Evolutionary conservation across 176 grass and related monocot genomes (phyloP).

Genomic region (Typha latifolia): DNA sequence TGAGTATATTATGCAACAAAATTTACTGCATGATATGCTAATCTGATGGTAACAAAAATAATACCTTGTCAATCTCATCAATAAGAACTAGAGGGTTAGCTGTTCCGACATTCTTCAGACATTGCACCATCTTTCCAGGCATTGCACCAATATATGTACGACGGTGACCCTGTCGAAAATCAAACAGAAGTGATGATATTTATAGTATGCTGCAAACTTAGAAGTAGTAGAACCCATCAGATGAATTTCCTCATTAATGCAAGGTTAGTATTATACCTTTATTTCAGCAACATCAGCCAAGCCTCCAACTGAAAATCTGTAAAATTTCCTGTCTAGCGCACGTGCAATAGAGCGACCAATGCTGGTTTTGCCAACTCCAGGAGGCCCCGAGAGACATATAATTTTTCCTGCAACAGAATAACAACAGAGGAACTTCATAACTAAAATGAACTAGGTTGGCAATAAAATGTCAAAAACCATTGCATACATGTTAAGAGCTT

Average conservation of each 20-base stretch:
- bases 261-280: conserved; percentile 43
- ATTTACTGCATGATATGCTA: too few relatives aligned
- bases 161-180: conserved; percentile 58
- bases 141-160: conserved; percentile 97
- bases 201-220: background rate
- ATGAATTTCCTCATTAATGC: conserved; percentile 7
- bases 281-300: conserved; percentile 99
- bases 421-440: conserved; percentile 6
- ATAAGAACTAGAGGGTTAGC: conserved; percentile 94
- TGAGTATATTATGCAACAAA: too few relatives aligned
- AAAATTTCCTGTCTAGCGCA: conserved; percentile 82
- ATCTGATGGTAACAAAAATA: background rate
- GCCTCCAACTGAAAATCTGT: conserved; percentile 97
- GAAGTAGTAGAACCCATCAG: conserved; percentile 4
- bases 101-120: conserved; percentile 88
- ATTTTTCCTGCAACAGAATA: conserved; percentile 74
- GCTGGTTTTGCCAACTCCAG: conserved; percentile 99
- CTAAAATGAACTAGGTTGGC: background rate
- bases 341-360: conserved; percentile 97
- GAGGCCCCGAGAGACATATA: conserved; percentile 96
- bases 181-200: background rate
- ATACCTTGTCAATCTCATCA: conserved; percentile 99
- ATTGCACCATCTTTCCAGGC: conserved; percentile 99
- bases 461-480: background rate
- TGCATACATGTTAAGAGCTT: too few relatives aligned